A percentile compares a stretch with the other conserved stretches of the same genome.
Evolutionary conservation across 2,329 filamentous ascomycete species (phyloP).

Genomic region (Hypoxylon sp.): DNA sequence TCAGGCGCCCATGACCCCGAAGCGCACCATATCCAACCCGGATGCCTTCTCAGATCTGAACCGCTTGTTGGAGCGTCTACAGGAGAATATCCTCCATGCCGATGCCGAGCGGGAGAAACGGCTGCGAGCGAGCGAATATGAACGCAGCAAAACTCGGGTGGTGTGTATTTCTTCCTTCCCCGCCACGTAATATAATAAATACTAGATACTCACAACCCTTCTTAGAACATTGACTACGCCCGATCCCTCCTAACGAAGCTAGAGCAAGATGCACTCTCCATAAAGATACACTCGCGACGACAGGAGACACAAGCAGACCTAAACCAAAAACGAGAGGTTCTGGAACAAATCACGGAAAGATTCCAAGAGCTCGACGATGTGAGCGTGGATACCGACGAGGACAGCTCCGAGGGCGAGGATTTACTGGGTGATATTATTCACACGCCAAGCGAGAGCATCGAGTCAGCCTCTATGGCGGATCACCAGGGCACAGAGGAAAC

Average conservation of each 20-base stretch:
- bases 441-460: constrained; percentile 63
- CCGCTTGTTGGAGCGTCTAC: constrained; percentile 71
- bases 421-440: constrained; percentile 63
- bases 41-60: constrained; percentile 63
- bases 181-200: background rate
- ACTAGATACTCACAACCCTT: constrained; percentile 11
- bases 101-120: constrained; percentile 66
- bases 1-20: constrained; percentile 43
- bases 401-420: constrained; percentile 65
- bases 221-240: constrained; percentile 76
- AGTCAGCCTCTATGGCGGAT: constrained; percentile 45
- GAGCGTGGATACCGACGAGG: constrained; percentile 52
- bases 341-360: constrained; percentile 72
- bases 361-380: constrained; percentile 74
- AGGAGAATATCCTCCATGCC: constrained; percentile 69
- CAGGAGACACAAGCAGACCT: constrained; percentile 71
- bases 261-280: constrained; percentile 71
- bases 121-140: constrained; percentile 69
- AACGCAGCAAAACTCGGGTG: constrained; percentile 66
- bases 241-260: constrained; percentile 72
- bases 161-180: constrained; percentile 50
- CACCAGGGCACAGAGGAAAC: constrained; percentile 17
- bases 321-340: constrained; percentile 68
- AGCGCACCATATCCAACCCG: constrained; percentile 41
- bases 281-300: constrained; percentile 66